Conservation (phyloP, 2,329 filamentous ascomycete genomes). For the Venturia asperata region DNA sequence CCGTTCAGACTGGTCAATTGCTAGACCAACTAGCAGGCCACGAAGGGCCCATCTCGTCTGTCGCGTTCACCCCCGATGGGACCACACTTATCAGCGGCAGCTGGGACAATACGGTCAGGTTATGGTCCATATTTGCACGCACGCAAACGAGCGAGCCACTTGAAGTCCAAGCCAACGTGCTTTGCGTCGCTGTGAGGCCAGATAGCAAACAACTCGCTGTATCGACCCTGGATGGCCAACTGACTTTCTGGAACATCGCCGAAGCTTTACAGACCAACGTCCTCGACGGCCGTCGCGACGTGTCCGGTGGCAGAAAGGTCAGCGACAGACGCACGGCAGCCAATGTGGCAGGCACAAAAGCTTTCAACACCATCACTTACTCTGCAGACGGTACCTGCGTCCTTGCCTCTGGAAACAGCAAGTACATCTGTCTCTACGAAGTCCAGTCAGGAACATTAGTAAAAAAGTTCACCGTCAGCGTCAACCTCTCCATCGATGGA, state of each 20-base stretch:
- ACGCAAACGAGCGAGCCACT: constrained; percentile 93
- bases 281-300: constrained; percentile 83
- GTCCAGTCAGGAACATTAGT: constrained; percentile 82
- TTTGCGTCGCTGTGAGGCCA: constrained; percentile 78
- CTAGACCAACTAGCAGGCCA: constrained; percentile 87
- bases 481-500: constrained; percentile 91
- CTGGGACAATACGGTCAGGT: constrained; percentile 91
- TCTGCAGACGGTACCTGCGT: constrained; percentile 88
- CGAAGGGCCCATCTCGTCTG: constrained; percentile 82
- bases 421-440: constrained; percentile 98
- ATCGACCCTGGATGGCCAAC: constrained; percentile 84
- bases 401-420: constrained; percentile 89
- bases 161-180: constrained; percentile 83
- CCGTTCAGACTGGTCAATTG: constrained; percentile 91
- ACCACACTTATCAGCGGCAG: constrained; percentile 80
- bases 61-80: constrained; percentile 85
- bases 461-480: constrained; percentile 91
- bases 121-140: constrained; percentile 92
- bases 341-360: constrained; percentile 83
- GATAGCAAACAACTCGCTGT: constrained; percentile 88
- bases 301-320: constrained; percentile 83
- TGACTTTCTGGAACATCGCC: constrained; percentile 90
- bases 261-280: constrained; percentile 81
- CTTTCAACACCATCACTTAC: constrained; percentile 80
- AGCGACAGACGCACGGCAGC: constrained; percentile 85